Evolutionary conservation across 805 yeast genomes (phyloP).

Genomic region (Candida tammaniensis): DNA sequence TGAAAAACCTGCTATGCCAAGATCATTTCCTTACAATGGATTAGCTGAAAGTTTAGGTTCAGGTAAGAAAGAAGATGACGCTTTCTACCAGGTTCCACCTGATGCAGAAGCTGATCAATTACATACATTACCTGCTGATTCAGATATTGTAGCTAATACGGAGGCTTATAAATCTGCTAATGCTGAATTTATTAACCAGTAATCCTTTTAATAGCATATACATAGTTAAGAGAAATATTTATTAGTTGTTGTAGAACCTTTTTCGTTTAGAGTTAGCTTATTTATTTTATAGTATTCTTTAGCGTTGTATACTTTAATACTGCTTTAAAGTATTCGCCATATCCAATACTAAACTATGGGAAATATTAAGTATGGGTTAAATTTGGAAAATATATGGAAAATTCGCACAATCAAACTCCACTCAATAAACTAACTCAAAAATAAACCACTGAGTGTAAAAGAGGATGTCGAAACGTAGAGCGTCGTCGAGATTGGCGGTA

Average conservation of each 20-base stretch:
- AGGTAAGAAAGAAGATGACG: slow-evolving; percentile 42
- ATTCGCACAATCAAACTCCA: no score
- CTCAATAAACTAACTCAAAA: no score
- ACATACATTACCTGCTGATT: slow-evolving; percentile 34
- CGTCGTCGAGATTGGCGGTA: slow-evolving; percentile 9
- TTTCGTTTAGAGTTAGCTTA: background rate
- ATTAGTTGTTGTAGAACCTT: slow-evolving; percentile 3
- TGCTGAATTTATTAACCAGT: slow-evolving; percentile 33
- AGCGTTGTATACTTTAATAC: no score
- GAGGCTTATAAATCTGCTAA: slow-evolving; percentile 33
- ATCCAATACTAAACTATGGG: no score
- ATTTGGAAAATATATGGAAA: no score
- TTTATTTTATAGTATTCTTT: no score
- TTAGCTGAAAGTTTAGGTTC: slow-evolving; percentile 75
- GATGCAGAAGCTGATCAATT: slow-evolving; percentile 39
- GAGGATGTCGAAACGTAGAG: slow-evolving; percentile 13
- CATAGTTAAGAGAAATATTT: no score
- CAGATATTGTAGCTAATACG: slow-evolving; percentile 23
- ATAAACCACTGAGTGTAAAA: no score
- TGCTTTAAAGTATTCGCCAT: no score
- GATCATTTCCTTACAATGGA: slow-evolving; percentile 74
- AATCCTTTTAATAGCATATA: slow-evolving; percentile 6
- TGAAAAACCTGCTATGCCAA: slow-evolving; percentile 71
- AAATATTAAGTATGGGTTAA: no score
- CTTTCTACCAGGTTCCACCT: slow-evolving; percentile 40